phyloP scores from a whole-genome alignment of 768 basidiomycete species.

The Lepiota brunneoincarnata region DNA sequence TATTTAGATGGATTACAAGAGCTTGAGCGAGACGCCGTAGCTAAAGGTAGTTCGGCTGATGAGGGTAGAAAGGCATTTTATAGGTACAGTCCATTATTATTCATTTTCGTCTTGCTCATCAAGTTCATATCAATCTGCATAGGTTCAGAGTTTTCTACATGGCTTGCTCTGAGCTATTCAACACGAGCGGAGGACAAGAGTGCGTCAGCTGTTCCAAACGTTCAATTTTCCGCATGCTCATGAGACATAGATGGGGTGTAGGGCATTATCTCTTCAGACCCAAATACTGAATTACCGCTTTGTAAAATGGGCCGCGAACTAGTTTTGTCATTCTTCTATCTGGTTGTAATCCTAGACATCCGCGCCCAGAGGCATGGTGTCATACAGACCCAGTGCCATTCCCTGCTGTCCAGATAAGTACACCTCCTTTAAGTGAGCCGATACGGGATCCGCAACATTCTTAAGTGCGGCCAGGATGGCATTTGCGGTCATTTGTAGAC shows the following conservation, averaged over 20 bases:
- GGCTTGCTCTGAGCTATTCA: slow-evolving; percentile 70
- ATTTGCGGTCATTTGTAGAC: slow-evolving; percentile 88
- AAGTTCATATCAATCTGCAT: neutral
- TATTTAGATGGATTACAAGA: slow-evolving; percentile 40
- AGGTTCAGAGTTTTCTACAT: slow-evolving; percentile 73
- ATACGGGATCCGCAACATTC: slow-evolving; percentile 71
- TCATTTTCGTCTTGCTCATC: neutral
- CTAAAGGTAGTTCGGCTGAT: slow-evolving; percentile 40
- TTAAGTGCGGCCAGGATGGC: slow-evolving; percentile 80
- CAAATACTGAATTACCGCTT: neutral
- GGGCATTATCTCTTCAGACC: slow-evolving; percentile 54
- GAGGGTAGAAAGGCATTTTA: slow-evolving; percentile 62
- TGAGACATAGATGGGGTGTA: slow-evolving; percentile 46
- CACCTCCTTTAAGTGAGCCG: slow-evolving; percentile 41
- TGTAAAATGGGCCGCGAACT: neutral
- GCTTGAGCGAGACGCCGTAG: slow-evolving; percentile 44
- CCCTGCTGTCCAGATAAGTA: slow-evolving; percentile 24
- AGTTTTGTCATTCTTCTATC: neutral
- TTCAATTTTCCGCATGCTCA: slow-evolving; percentile 8
- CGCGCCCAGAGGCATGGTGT: neutral
- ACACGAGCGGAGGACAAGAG: slow-evolving; percentile 56
- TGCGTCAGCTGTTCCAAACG: slow-evolving; percentile 32
- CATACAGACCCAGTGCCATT: slow-evolving; percentile 8
- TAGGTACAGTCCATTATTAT: slow-evolving; percentile 31
- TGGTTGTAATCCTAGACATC: neutral